Conservation (phyloP, 306 rosid species). For the Parietaria judaica region DNA sequence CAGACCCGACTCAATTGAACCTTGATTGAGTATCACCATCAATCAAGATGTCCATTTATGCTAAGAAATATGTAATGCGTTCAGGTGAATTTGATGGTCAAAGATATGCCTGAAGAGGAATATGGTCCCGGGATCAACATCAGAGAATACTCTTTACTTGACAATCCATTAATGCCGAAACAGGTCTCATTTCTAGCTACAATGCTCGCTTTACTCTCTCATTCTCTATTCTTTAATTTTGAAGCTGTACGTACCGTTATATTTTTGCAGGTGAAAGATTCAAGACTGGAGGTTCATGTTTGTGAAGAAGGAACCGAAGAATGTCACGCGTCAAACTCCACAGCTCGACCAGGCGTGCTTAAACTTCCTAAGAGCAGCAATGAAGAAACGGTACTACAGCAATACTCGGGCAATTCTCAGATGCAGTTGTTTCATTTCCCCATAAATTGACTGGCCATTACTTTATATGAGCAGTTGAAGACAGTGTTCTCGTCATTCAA, state of each 20-base stretch:
- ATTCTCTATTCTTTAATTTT: constrained; percentile 7
- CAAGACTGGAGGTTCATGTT: constrained; percentile 85
- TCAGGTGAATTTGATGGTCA: constrained; percentile 76
- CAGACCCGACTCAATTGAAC: no score
- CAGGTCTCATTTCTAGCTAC: constrained; percentile 38
- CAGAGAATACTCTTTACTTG: constrained; percentile 85
- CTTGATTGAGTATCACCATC: no score
- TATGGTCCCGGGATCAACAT: constrained; percentile 67
- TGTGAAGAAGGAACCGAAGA: constrained; percentile 57
- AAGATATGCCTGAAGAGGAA: constrained; percentile 55
- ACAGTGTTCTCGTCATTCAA: constrained; percentile 66
- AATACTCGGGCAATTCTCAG: neutral
- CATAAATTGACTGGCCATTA: constrained; percentile 7
- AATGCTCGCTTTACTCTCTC: neutral
- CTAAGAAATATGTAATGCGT: constrained; percentile 6
- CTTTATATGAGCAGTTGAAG: constrained; percentile 43
- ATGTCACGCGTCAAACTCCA: constrained; percentile 48
- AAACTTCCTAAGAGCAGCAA: constrained; percentile 81
- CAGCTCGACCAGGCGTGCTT: constrained; percentile 43
- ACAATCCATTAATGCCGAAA: constrained; percentile 64
- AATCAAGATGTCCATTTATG: neutral
- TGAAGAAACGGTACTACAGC: constrained; percentile 66
- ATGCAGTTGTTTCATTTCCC: constrained; percentile 7
- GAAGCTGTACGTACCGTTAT: constrained; percentile 14
- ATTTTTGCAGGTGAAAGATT: constrained; percentile 60